These are phyloP conservation scores for Ceratocystis lukuohia DNA, from an alignment of 2,329 filamentous ascomycete species.

Conservation along the genomic window DNA sequence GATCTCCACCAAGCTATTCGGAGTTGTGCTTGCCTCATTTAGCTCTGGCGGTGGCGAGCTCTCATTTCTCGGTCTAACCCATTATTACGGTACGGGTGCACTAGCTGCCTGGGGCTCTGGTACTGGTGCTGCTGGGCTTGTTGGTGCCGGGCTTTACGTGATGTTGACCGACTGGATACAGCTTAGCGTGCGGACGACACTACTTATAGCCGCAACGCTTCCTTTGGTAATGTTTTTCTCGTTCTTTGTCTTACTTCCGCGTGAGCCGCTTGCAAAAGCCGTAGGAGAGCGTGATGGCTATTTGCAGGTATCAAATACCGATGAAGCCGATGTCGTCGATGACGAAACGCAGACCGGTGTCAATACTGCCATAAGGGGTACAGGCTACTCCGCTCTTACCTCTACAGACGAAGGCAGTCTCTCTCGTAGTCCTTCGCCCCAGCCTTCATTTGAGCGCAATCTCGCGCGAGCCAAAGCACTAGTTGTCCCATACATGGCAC, in stretches of 20 bases:
- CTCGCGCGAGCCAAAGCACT: constrained; percentile 55
- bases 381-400: constrained; percentile 14
- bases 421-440: not conserved
- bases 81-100: constrained; percentile 80
- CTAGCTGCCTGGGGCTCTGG: constrained; percentile 87
- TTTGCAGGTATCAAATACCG: constrained; percentile 24
- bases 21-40: constrained; percentile 72
- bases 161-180: constrained; percentile 68
- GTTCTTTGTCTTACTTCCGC: constrained; percentile 73
- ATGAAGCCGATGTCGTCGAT: constrained; percentile 33
- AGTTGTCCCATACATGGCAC: constrained; percentile 75
- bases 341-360: constrained; percentile 27
- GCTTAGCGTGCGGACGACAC: constrained; percentile 57
- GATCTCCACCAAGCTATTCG: constrained; percentile 59
- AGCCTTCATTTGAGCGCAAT: constrained; percentile 26
- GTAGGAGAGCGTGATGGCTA: constrained; percentile 37
- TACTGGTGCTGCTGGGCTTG: constrained; percentile 74
- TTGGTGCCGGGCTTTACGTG: constrained; percentile 81
- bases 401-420: constrained; percentile 19
- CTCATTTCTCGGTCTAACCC: constrained; percentile 79
- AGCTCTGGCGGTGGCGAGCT: constrained; percentile 80
- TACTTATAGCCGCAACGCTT: constrained; percentile 66
- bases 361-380: constrained; percentile 30
- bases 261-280: constrained; percentile 44
- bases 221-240: constrained; percentile 71